These are phyloP conservation scores for Colletotrichum lentis DNA, from an alignment of 2,329 filamentous ascomycete species.

Conservation along the genomic window DNA sequence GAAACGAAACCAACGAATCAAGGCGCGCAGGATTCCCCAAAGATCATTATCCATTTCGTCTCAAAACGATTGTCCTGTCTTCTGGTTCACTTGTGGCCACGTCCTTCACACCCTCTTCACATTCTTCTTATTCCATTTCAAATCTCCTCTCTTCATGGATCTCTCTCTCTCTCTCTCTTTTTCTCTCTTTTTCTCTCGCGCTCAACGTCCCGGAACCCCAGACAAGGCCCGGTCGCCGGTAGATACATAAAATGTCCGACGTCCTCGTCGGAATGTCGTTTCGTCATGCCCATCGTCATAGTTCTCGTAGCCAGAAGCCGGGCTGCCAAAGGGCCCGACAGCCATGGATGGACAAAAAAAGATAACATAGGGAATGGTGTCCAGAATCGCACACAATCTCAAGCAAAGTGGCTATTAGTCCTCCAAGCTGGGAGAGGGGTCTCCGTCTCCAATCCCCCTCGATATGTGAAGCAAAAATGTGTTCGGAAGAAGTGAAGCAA, in stretches of 20 bases:
- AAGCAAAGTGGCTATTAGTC: conserved; percentile 28
- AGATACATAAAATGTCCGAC: conserved; percentile 28
- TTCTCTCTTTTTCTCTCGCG: conserved; percentile 5
- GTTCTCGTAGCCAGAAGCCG: conserved; percentile 23
- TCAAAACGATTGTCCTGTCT: conserved; percentile 17
- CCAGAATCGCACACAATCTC: conserved; percentile 29
- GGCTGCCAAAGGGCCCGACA: conserved; percentile 15
- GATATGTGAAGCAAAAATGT: conserved; percentile 37
- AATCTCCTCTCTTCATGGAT: not conserved
- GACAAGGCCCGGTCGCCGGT: conserved; percentile 16
- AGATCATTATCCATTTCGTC: conserved; percentile 26
- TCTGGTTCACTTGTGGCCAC: not conserved
- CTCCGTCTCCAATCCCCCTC: conserved; percentile 9
- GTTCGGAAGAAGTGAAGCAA: conserved; percentile 31
- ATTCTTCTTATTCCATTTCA: not conserved
- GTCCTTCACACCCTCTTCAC: not conserved
- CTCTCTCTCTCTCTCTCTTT: not conserved
- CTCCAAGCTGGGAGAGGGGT: conserved; percentile 24
- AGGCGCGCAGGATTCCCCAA: not conserved
- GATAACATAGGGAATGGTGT: conserved; percentile 10
- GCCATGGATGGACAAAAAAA: conserved; percentile 14
- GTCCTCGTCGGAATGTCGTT: conserved; percentile 29
- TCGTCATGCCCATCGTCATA: conserved; percentile 37
- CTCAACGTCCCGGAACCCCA: conserved; percentile 13
- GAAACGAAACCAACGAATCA: not conserved